A percentile compares a stretch with the other conserved stretches of the same genome.
Evolutionary conservation across 495 filamentous ascomycete species (phyloP).

Genomic region (Penicillium steckii): DNA sequence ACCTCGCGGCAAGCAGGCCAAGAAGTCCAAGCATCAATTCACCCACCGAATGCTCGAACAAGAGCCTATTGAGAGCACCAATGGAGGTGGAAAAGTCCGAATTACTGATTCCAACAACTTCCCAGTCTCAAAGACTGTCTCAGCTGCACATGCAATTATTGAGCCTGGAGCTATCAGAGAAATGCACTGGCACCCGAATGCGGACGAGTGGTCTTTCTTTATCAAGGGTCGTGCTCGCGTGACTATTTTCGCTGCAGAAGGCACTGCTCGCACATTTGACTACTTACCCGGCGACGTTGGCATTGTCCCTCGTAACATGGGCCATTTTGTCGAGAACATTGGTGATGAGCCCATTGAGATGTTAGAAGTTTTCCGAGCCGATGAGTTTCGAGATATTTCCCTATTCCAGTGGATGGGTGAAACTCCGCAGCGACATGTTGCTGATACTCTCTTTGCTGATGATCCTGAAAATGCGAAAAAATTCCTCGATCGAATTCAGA

Average conservation of each 20-base stretch:
- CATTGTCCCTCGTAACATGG: slow-evolving; percentile 59
- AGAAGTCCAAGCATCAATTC: slow-evolving; percentile 58
- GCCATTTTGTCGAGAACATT: slow-evolving; percentile 63
- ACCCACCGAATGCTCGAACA: slow-evolving; percentile 62
- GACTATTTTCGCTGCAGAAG: slow-evolving; percentile 61
- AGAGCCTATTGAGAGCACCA: slow-evolving; percentile 44
- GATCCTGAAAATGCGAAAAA: slow-evolving; percentile 2
- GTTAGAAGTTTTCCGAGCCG: slow-evolving; percentile 58
- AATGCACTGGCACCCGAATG: slow-evolving; percentile 79
- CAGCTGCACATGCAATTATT: slow-evolving; percentile 59
- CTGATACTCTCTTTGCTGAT: slow-evolving; percentile 56
- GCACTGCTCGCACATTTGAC: slow-evolving; percentile 61
- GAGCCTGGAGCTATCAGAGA: slow-evolving; percentile 58
- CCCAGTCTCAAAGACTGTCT: slow-evolving; percentile 60
- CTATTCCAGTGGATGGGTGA: slow-evolving; percentile 70
- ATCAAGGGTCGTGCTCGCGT: slow-evolving; percentile 64
- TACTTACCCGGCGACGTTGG: slow-evolving; percentile 58
- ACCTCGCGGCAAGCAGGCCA: slow-evolving; percentile 40
- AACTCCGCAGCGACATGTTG: slow-evolving; percentile 59
- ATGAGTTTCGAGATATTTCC: slow-evolving; percentile 61
- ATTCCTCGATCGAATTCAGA: neutral
- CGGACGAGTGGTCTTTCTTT: slow-evolving; percentile 79
- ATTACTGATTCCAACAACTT: slow-evolving; percentile 69
- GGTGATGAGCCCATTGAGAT: slow-evolving; percentile 57
- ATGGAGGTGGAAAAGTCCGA: slow-evolving; percentile 59